These are phyloP conservation scores for Erythrobasidium hasegawianum DNA, from an alignment of 1,284 basidiomycete genomes.

Conservation along the genomic window DNA sequence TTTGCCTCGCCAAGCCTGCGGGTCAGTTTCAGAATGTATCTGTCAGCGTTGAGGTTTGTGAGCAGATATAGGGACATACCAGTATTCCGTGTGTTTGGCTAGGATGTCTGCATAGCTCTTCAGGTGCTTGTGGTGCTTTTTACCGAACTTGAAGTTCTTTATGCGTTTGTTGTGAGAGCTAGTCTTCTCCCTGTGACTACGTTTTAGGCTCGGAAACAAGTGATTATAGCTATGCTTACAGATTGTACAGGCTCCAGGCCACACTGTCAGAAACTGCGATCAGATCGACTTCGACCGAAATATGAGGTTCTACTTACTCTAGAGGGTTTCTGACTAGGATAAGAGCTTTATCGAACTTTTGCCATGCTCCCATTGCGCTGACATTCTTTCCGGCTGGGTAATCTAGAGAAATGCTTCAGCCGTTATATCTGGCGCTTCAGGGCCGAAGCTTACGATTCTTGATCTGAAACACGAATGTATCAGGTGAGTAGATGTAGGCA, in stretches of 20 bases:
- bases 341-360: background rate
- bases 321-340: background rate
- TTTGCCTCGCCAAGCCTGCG: slow-evolving; percentile 19
- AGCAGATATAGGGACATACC: too few species aligned
- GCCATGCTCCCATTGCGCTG: background rate
- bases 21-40: background rate
- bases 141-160: slow-evolving; percentile 26
- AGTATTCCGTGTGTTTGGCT: slow-evolving; percentile 37
- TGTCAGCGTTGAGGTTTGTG: slow-evolving; percentile 34
- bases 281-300: background rate
- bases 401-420: background rate
- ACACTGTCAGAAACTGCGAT: background rate
- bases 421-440: background rate
- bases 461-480: background rate
- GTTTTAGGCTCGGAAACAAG: slow-evolving; percentile 22
- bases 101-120: background rate
- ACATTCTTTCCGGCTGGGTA: background rate
- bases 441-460: background rate
- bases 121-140: slow-evolving; percentile 18
- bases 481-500: background rate
- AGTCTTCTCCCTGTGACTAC: slow-evolving; percentile 2
- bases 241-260: background rate
- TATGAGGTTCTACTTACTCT: background rate
- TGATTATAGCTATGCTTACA: background rate
- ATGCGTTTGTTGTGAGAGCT: background rate